Conservation (phyloP, 1,284 basidiomycete species). For the Ganoderma resinaceum region DNA sequence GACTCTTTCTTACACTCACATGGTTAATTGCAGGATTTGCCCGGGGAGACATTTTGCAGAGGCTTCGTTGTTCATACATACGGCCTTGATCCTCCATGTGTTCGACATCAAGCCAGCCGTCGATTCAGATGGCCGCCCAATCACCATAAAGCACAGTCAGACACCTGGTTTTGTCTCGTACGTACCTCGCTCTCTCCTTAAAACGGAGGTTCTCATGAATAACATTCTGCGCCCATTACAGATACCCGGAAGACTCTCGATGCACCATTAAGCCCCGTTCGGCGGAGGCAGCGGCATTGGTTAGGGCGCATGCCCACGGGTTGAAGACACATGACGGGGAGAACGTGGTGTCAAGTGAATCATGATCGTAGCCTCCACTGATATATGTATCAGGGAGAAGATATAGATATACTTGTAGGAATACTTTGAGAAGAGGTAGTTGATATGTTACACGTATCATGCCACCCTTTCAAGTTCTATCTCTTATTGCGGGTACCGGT, state of each 20-base stretch:
- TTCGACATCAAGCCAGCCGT: slow-evolving; percentile 10
- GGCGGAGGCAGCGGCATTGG: background rate
- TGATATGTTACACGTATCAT: no score
- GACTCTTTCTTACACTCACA: background rate
- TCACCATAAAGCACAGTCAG: slow-evolving; percentile 2
- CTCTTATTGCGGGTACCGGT: no score
- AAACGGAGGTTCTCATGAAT: no score
- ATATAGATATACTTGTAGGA: no score
- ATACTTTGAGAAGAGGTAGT: no score
- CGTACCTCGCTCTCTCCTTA: background rate
- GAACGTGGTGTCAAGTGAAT: background rate
- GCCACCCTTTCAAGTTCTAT: no score
- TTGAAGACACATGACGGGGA: background rate
- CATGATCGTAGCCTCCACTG: background rate
- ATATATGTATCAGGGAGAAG: background rate
- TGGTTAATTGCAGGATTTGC: slow-evolving; percentile 17
- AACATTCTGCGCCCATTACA: background rate
- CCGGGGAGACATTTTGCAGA: slow-evolving; percentile 45
- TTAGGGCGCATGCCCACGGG: background rate
- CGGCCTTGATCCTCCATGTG: slow-evolving; percentile 10
- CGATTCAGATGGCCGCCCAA: background rate
- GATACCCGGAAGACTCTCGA: slow-evolving; percentile 9
- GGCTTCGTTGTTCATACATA: slow-evolving; percentile 10
- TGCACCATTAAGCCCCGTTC: slow-evolving; percentile 16
- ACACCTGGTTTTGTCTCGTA: slow-evolving; percentile 10